Conservation (phyloP, 139 green algal species). For the Chlorella sp. region DNA sequence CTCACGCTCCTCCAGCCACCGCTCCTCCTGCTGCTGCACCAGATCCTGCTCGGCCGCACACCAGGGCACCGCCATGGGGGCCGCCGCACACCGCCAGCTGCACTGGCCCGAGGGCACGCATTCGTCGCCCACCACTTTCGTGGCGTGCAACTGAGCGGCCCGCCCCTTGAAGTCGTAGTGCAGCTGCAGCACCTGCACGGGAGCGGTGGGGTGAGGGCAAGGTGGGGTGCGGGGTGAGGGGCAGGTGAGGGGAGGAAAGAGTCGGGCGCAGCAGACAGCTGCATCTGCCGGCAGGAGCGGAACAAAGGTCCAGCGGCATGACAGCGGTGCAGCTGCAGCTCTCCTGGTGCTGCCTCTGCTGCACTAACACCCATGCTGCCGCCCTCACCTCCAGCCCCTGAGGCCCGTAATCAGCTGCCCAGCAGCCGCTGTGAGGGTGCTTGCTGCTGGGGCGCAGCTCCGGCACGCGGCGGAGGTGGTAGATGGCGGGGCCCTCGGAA, state of each 20-base stretch:
- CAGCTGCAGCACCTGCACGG: constrained; percentile 28
- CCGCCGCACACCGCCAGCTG: not conserved
- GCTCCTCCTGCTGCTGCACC: constrained; percentile 28
- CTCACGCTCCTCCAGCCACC: constrained; percentile 10
- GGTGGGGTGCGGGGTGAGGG: not conserved
- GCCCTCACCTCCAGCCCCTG: not conserved
- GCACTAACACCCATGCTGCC: not conserved
- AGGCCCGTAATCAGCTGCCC: constrained; percentile 15
- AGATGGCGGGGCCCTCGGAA: constrained; percentile 18
- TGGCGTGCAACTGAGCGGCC: not conserved
- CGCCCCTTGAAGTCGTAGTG: constrained; percentile 44
- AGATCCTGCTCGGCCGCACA: not conserved
- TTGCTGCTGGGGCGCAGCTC: constrained; percentile 26
- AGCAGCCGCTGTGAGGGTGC: constrained; percentile 54
- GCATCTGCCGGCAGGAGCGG: not conserved
- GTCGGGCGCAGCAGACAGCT: too few species aligned
- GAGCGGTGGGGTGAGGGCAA: not conserved
- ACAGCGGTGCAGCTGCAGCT: not conserved
- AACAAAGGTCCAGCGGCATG: not conserved
- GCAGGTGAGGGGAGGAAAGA: not conserved
- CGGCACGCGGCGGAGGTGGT: constrained; percentile 43
- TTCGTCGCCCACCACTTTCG: constrained; percentile 14
- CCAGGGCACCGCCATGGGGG: not conserved
- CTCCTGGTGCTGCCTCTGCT: too few species aligned
- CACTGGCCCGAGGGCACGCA: not conserved